These are phyloP conservation scores for Debaryomyces sp. DNA, from an alignment of 1,139 yeast genomes.

Conservation along the genomic window DNA sequence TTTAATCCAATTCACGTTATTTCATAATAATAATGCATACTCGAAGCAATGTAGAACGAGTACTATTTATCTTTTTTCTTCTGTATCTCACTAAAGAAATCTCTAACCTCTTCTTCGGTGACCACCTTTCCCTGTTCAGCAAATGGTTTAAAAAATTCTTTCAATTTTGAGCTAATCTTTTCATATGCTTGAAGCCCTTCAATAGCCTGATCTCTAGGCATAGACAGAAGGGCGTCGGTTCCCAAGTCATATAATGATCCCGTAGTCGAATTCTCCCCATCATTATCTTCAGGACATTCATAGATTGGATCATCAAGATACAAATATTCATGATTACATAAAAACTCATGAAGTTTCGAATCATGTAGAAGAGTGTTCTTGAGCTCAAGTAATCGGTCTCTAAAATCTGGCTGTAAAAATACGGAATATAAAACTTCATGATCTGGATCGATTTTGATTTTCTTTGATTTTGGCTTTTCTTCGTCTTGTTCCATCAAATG, in stretches of 20 bases:
- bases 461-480: slow-evolving; percentile 20
- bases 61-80: slow-evolving; percentile 19
- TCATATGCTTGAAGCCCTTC: slow-evolving; percentile 82
- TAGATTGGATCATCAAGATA: slow-evolving; percentile 71
- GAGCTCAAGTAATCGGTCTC: slow-evolving; percentile 20
- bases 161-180: slow-evolving; percentile 62
- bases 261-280: slow-evolving; percentile 32
- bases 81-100: slow-evolving; percentile 60
- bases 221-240: slow-evolving; percentile 58
- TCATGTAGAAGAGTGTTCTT: slow-evolving; percentile 12
- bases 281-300: slow-evolving; percentile 71
- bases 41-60: not conserved
- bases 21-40: not conserved
- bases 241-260: slow-evolving; percentile 61
- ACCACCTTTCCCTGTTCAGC: slow-evolving; percentile 84
- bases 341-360: slow-evolving; percentile 26
- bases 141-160: slow-evolving; percentile 77
- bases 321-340: slow-evolving; percentile 45
- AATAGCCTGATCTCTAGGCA: slow-evolving; percentile 79
- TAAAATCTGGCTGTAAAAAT: slow-evolving; percentile 31
- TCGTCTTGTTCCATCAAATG: slow-evolving; percentile 17
- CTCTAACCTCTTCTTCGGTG: slow-evolving; percentile 76
- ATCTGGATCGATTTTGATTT: slow-evolving; percentile 14
- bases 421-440: slow-evolving; percentile 24
- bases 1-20: slow-evolving; percentile 4